Conservation (phyloP, 441 rosid genomes). For the Gossypium davidsonii region DNA sequence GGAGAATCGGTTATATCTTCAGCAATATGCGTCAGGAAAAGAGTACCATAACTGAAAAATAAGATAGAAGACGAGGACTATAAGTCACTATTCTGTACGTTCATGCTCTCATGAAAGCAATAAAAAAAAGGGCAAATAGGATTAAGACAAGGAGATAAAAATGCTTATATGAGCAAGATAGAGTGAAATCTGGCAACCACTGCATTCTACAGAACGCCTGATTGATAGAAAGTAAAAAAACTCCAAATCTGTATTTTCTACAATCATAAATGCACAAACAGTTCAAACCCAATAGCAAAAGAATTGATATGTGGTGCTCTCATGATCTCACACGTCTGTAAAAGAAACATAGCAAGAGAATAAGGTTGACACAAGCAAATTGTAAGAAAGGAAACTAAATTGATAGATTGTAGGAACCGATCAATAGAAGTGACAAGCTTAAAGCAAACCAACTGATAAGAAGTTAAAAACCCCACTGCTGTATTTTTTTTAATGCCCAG, state of each 20-base stretch:
- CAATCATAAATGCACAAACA: not conserved
- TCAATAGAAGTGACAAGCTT: not conserved
- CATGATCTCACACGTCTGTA: not conserved
- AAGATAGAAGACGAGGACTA: not conserved
- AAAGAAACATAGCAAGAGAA: not conserved
- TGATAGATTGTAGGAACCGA: not conserved
- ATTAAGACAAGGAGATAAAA: not conserved
- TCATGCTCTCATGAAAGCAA: not conserved
- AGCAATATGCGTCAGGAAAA: constrained; percentile 65
- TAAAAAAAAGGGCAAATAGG: not conserved
- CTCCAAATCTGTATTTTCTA: not conserved
- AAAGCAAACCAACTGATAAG: not conserved
- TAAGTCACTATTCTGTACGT: not conserved
- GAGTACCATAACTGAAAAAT: constrained; percentile 58
- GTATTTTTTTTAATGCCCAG: not conserved
- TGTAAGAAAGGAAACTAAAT: not conserved
- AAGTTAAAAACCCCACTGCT: not conserved
- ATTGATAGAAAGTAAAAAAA: not conserved
- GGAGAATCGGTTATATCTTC: constrained; percentile 63
- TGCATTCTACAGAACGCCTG: not conserved
- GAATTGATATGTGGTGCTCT: not conserved
- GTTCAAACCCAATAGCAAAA: not conserved
- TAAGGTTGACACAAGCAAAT: not conserved
- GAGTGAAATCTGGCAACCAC: not conserved
- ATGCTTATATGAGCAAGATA: not conserved